Base-by-base conservation (phyloP, 2,329 filamentous ascomycete genomes). In the Tolypocladium endophyticum region DNA sequence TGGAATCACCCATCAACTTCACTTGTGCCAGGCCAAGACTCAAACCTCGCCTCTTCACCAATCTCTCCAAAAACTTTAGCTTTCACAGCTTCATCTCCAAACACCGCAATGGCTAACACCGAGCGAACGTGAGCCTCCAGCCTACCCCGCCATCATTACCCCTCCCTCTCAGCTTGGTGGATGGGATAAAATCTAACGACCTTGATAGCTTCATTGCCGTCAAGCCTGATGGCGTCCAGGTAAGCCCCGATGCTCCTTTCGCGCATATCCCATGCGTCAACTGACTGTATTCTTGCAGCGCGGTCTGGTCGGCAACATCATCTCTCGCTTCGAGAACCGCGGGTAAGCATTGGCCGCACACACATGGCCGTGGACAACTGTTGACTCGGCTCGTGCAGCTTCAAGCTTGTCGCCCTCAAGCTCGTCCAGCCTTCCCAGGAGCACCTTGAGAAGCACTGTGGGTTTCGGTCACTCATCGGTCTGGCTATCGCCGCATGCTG, bases 221-320 rank as follows among this genome's bases (percentile, higher is more conserved):
- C 87, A 99, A 99, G 92, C 94, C 93, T 72, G 94, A 97, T 82
- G 94, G 94, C 79, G 94, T 97, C 81, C 94, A 97, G 88, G 92
- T 96, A 87, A 69, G 80, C 62, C 5, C 30, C 18, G 8, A 35
- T n/a, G 35, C 45, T 53, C 4, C 57, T 35, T 60, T 57, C 11
- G 20, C 38, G 36, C 53, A 2, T n/a, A 18, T 14, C 30, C n/a
- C 20, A 23, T 47, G 16, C 35, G 47, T 39, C 8, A 38, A 64
- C 68, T 71, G 60, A 71, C 66, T 63, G 14, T 39, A 3, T 57
- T 25, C 47, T 30, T 57, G 62, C 74, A 97, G 92, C 93, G 94
- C 82, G 94, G 94, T 82, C 90, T 99, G 74, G 81, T 99, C 79
- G 94, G 93, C 76, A 89, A 91, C 81, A 99, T 99, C 87, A 89